Evolutionary conservation across 495 filamentous ascomycete genomes (phyloP), one percentile per base, ranked within the genome.

Genomic region (Penicillium longicatenatum): DNA sequence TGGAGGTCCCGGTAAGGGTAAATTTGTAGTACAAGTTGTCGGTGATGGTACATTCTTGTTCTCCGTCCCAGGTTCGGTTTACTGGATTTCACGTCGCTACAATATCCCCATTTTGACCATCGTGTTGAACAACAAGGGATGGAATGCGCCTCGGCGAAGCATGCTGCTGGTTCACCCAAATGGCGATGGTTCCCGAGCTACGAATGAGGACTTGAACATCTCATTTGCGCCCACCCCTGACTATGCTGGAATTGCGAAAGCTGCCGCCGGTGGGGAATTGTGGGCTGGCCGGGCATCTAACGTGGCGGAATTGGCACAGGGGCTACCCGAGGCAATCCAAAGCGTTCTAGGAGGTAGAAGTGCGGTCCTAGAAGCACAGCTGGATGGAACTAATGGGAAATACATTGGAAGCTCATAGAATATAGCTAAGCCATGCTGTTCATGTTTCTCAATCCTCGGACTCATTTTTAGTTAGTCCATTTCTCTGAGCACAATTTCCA

Each of bases 1-100:
- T 26, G 75, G 70, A 43, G 82, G 84, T 24, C 73, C 75, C 20
- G 82, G 83, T 22, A 89, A 88, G 70, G 85, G 86, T 31, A 90
- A 90, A 63, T 96, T 98, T 63, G 91, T 98, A 3, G 89, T 89
- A 55, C 92, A 96, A 60, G 88, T 98, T 44, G 93, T 97, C 2
- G 93, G 93, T 17, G 93, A 98, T 54, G 93, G 93, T 11, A 94
- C 92, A 0, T 98, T 84, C 70, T 79, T 98, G 5, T 98, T 98
- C 70, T 85, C 84, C 21, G 88, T 98, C 0, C 93, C 93, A 0
- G 90, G 90, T 0, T 89, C 85, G 21, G 92, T 97, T 19, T 97
- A 97, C 74, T 98, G 93, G 93, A 93, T 98, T 54, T 76, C 86
- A 3, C 80, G 85, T 62, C 84, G 93, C 16, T 98, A 98, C 69